Evolutionary conservation across 2,329 filamentous ascomycete genomes (phyloP).

Genomic region (Sphaceloma murrayae): DNA sequence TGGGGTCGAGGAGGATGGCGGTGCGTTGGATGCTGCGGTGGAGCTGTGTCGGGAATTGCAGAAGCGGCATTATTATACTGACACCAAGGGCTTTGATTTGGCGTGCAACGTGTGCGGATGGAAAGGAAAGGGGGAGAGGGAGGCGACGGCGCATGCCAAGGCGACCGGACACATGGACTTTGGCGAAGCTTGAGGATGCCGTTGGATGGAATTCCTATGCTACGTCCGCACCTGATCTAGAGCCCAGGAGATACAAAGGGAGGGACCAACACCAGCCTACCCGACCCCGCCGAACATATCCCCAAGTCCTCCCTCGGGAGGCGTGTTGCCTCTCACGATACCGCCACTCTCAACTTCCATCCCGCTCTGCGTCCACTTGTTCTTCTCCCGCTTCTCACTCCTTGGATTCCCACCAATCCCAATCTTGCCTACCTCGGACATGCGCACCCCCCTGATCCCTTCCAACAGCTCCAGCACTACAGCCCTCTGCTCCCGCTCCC

Average conservation of each 20-base stretch:
- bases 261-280: too few relatives aligned
- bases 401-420: conserved; percentile 29
- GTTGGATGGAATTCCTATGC: too few relatives aligned
- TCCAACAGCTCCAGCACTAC: conserved; percentile 77
- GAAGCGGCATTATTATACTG: conserved; percentile 74
- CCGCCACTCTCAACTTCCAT: conserved; percentile 34
- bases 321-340: conserved; percentile 38
- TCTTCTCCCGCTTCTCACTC: conserved; percentile 34
- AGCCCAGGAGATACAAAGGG: too few relatives aligned
- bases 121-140: conserved; percentile 57
- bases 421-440: conserved; percentile 87
- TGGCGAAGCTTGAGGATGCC: conserved; percentile 31
- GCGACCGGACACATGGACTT: conserved; percentile 52
- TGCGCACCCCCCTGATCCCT: conserved; percentile 78
- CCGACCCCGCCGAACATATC: conserved; percentile 42
- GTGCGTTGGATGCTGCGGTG: conserved; percentile 49
- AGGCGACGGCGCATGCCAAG: conserved; percentile 53
- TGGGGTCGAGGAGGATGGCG: conserved; percentile 38
- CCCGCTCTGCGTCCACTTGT: conserved; percentile 35
- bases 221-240: too few relatives aligned
- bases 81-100: conserved; percentile 70
- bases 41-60: conserved; percentile 50
- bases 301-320: conserved; percentile 43
- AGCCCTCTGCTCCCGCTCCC: conserved; percentile 65
- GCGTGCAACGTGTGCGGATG: conserved; percentile 65